A percentile compares a stretch with the other conserved stretches of the same genome.
These are phyloP conservation scores for Eucalyptus regnans DNA, from an alignment of 345 rosid species.

Conservation along the genomic window DNA sequence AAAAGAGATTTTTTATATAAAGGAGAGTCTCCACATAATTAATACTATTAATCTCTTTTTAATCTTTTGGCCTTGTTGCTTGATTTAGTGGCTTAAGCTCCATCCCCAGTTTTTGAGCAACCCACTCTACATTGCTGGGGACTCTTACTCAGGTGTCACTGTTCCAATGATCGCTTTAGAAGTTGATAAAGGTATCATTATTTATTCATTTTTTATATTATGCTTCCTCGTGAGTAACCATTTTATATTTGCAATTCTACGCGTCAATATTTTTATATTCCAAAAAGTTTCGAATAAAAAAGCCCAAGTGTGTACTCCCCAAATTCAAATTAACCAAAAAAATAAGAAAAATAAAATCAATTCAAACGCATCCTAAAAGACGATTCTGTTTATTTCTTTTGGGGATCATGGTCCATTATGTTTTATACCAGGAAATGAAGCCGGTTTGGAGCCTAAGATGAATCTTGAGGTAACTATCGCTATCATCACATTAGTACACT, in stretches of 20 bases:
- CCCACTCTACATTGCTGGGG: conserved; percentile 19
- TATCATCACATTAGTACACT: background rate
- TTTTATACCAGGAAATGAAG: background rate
- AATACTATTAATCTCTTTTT: background rate
- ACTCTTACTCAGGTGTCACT: conserved; percentile 14
- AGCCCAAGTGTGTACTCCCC: background rate
- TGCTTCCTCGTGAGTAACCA: background rate
- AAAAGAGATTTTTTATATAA: background rate
- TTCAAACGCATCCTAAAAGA: accelerated
- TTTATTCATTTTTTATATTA: background rate
- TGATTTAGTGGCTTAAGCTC: conserved; percentile 9
- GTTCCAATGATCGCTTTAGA: conserved; percentile 1
- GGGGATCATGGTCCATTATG: background rate
- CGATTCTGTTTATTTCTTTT: accelerated
- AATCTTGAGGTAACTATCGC: background rate
- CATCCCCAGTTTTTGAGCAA: conserved; percentile 12
- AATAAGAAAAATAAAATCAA: background rate
- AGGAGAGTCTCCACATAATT: background rate
- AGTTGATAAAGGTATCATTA: conserved; percentile 2
- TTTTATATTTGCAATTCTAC: background rate
- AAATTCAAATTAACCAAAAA: background rate
- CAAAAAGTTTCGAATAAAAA: background rate
- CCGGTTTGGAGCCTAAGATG: background rate
- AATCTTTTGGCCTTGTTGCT: background rate
- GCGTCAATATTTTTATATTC: background rate